phyloP scores from a whole-genome alignment of 2,329 filamentous ascomycete species.

The Colletotrichum liriopes region DNA sequence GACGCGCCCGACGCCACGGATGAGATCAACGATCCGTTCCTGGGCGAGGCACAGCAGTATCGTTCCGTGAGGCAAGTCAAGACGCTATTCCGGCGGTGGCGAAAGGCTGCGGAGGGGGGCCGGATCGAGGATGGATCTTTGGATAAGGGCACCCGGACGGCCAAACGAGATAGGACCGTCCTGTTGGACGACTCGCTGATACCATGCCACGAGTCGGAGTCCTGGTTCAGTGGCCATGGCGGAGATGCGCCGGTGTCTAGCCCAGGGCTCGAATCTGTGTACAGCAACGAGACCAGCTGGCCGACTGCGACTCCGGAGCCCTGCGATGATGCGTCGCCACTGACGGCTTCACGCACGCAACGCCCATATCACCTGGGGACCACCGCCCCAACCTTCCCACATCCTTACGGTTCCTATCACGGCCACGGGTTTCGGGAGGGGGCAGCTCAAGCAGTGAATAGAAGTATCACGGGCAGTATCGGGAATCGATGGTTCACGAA shows the following conservation, averaged over 20 bases:
- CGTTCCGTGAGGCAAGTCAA: neutral
- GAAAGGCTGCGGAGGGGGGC: neutral
- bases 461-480: too few relatives aligned
- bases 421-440: too few relatives aligned
- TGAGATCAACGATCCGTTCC: constrained; percentile 2
- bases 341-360: neutral
- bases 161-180: neutral
- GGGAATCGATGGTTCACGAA: neutral
- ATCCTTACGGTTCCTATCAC: neutral
- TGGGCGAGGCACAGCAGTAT: constrained; percentile 16
- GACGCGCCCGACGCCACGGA: neutral
- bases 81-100: constrained; percentile 18
- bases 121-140: neutral
- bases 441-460: neutral
- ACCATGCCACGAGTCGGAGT: neutral
- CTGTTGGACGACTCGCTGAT: too few relatives aligned
- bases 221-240: neutral
- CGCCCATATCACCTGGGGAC: neutral
- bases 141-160: neutral
- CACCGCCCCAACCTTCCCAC: neutral
- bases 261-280: neutral
- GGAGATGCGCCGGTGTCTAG: neutral
- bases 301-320: neutral
- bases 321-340: neutral
- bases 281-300: neutral